Evolutionary conservation across 2,329 filamentous ascomycete genomes (phyloP).

Genomic region (Coniochaeta hoffmannii): DNA sequence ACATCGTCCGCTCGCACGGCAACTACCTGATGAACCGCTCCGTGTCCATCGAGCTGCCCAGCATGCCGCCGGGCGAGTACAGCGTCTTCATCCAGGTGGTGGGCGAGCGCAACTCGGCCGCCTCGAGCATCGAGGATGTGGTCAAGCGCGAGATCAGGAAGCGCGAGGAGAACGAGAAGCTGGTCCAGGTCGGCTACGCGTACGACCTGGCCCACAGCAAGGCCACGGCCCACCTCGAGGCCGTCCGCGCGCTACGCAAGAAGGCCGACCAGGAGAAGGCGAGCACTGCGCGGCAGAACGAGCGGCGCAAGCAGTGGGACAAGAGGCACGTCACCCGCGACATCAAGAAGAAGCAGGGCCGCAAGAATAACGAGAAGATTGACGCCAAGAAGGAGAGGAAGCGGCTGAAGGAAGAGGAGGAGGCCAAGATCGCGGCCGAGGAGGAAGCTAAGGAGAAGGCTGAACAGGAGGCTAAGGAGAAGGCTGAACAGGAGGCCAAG

Average conservation of each 20-base stretch:
- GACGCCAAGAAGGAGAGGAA: constrained; percentile 22
- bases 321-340: constrained; percentile 27
- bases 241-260: constrained; percentile 41
- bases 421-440: constrained; percentile 10
- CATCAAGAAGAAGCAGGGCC: constrained; percentile 29
- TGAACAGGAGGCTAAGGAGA: constrained; percentile 12
- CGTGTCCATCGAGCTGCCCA: constrained; percentile 64
- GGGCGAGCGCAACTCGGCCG: constrained; percentile 49
- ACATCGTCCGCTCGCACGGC: constrained; percentile 46
- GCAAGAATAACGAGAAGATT: constrained; percentile 34
- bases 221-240: constrained; percentile 24
- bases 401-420: constrained; percentile 16
- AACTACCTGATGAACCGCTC: constrained; percentile 60
- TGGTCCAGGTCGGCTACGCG: constrained; percentile 60
- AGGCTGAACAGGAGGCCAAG: constrained; percentile 7
- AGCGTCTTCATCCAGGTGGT: constrained; percentile 69
- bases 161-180: constrained; percentile 67
- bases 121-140: constrained; percentile 54
- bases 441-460: constrained; percentile 12
- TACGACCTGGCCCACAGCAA: constrained; percentile 67
- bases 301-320: constrained; percentile 29
- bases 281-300: constrained; percentile 35
- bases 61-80: constrained; percentile 68
- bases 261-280: constrained; percentile 39
- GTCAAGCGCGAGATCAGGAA: constrained; percentile 56